Evolutionary conservation across 163 green algal genomes (phyloP).

Genomic region (Trebouxiophyceae sp.): DNA sequence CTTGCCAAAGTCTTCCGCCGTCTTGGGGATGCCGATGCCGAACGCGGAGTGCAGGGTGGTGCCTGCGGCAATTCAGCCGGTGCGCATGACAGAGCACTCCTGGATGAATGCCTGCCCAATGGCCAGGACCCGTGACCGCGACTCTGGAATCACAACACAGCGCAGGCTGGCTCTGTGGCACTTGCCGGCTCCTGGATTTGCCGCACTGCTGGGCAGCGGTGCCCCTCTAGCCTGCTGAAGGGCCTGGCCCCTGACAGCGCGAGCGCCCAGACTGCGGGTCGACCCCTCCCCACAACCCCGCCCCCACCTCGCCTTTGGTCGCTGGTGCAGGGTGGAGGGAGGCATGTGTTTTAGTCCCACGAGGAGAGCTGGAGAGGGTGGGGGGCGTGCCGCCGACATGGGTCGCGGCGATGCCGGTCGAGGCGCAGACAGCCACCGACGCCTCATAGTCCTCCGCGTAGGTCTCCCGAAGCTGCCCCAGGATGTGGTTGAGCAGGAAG

Average conservation of each 20-base stretch:
- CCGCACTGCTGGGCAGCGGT: background rate
- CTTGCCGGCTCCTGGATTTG: background rate
- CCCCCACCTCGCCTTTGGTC: no score
- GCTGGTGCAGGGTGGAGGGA: background rate
- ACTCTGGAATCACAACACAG: background rate
- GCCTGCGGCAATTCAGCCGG: conserved; percentile 17
- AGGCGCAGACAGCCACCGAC: conserved; percentile 45
- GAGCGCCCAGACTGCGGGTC: no score
- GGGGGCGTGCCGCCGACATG: conserved; percentile 42
- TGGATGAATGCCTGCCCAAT: background rate
- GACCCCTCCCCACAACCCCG: no score
- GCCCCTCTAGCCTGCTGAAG: background rate
- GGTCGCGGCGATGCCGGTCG: conserved; percentile 66
- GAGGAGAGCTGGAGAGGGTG: background rate
- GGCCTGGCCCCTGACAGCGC: no score
- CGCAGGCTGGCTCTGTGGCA: background rate
- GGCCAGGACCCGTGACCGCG: background rate
- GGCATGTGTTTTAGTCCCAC: background rate
- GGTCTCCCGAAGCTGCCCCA: conserved; percentile 31
- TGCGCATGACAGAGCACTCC: background rate
- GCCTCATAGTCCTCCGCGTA: conserved; percentile 33
- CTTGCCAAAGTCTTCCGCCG: conserved; percentile 36
- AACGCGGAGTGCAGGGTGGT: conserved; percentile 52
- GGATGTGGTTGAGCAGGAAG: conserved; percentile 56
- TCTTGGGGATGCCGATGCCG: conserved; percentile 30